phyloP scores from a whole-genome alignment of 2,329 filamentous ascomycete genomes.

The Cladosporium colombiae region DNA sequence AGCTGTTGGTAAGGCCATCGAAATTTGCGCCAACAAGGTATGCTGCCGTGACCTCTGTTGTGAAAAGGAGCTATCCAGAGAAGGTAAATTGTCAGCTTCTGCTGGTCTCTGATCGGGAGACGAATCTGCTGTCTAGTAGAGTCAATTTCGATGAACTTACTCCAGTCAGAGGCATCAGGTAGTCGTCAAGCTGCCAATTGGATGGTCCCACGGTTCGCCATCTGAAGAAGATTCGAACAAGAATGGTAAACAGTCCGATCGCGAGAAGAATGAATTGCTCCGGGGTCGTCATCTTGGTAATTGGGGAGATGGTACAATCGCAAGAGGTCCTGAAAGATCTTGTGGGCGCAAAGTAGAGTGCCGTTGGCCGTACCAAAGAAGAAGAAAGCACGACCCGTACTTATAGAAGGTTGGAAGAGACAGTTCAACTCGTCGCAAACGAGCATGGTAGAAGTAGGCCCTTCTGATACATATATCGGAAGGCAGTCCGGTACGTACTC shows the following conservation, averaged over 20 bases:
- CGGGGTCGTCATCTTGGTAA: not conserved
- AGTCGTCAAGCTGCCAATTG: slow-evolving; percentile 13
- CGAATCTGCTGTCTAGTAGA: not conserved
- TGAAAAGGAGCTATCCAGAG: not conserved
- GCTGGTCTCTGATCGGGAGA: too few relatives aligned
- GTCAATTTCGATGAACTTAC: not conserved
- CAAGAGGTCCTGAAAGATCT: not conserved
- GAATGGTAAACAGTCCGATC: slow-evolving; percentile 9
- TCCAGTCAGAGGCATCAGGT: slow-evolving; percentile 10
- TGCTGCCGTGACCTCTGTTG: slow-evolving; percentile 4
- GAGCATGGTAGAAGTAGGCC: not conserved
- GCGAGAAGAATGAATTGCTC: slow-evolving; percentile 13
- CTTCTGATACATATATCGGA: not conserved
- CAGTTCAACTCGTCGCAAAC: not conserved
- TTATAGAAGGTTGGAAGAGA: not conserved
- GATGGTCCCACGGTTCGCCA: slow-evolving; percentile 7
- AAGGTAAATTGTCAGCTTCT: not conserved
- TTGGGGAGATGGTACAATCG: not conserved
- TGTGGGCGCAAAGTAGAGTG: not conserved
- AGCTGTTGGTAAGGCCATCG: slow-evolving; percentile 10
- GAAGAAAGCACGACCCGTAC: not conserved
- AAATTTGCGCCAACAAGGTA: slow-evolving; percentile 12
- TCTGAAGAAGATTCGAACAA: slow-evolving; percentile 8
- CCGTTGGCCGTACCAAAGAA: not conserved
- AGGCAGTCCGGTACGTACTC: not conserved